Evolutionary conservation across 164 flowering plant genomes (phyloP).

Genomic region (Annona squamosa): DNA sequence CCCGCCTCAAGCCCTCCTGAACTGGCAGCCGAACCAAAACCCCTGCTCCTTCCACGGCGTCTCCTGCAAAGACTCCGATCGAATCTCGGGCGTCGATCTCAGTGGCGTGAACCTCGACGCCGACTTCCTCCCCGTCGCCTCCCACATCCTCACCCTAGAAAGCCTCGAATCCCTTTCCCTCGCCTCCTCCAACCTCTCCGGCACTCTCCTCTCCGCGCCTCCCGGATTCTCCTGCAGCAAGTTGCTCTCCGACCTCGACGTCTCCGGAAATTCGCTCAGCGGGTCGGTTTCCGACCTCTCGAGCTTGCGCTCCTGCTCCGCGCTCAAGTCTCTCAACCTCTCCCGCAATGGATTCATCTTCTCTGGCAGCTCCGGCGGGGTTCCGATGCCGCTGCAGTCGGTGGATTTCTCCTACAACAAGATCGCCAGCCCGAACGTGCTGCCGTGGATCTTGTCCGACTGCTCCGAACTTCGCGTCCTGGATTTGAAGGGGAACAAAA

Average conservation of each 20-base stretch:
- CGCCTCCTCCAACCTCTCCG: conserved; percentile 34
- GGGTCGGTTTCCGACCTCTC: conserved; percentile 45
- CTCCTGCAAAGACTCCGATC: conserved; percentile 14
- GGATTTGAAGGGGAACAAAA: conserved; percentile 52
- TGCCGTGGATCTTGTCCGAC: conserved; percentile 32
- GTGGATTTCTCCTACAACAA: conserved; percentile 10
- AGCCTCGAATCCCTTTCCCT: conserved; percentile 37
- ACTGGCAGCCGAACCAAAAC: conserved; percentile 6
- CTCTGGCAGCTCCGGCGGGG: conserved; percentile 26
- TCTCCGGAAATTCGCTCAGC: conserved; percentile 45
- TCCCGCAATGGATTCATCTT: conserved; percentile 46
- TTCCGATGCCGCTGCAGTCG: conserved; percentile 4
- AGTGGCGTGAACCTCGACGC: conserved; percentile 17
- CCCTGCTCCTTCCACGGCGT: conserved; percentile 6
- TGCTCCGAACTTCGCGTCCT: conserved; percentile 46
- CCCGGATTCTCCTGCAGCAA: conserved; percentile 32
- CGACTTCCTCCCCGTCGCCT: conserved; percentile 38
- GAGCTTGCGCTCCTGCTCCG: conserved; percentile 36
- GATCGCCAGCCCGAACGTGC: conserved; percentile 8
- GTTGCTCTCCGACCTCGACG: conserved; percentile 45
- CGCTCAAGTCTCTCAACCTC: conserved; percentile 44
- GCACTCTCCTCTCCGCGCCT: conserved; percentile 29
- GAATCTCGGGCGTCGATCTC: conserved; percentile 57
- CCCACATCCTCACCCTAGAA: conserved; percentile 34
- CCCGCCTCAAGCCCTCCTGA: not conserved